phyloP scores from a whole-genome alignment of 108 stramenopile genomes.

The Nitzschia palea region DNA sequence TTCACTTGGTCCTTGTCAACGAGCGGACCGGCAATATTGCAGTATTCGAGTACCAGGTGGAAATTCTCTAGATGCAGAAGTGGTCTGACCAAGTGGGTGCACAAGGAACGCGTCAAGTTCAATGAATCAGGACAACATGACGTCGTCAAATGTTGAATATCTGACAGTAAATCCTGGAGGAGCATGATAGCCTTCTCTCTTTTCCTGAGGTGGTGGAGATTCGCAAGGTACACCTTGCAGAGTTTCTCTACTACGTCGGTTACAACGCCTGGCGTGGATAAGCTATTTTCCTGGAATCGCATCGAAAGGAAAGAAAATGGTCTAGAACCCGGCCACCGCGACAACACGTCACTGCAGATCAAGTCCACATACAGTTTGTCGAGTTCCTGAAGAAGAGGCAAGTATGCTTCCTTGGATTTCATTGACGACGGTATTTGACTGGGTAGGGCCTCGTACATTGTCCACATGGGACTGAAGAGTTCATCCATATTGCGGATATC shows the following conservation, averaged over 20 bases:
- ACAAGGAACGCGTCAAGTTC: conserved; percentile 12
- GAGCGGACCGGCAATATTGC: conserved; percentile 9
- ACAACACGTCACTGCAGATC: conserved; percentile 33
- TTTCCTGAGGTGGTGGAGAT: not conserved
- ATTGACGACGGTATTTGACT: conserved; percentile 4
- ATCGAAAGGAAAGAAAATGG: conserved; percentile 13
- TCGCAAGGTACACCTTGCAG: conserved; percentile 44
- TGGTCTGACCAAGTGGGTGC: conserved; percentile 7
- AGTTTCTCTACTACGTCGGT: conserved; percentile 34
- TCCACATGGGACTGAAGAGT: conserved; percentile 38
- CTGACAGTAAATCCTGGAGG: conserved; percentile 47
- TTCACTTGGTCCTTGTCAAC: conserved; percentile 26
- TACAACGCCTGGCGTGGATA: not conserved
- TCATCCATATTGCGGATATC: not conserved
- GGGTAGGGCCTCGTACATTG: conserved; percentile 45
- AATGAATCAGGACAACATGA: conserved; percentile 26
- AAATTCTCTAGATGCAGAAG: conserved; percentile 27
- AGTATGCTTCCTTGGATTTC: not conserved
- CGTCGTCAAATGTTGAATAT: conserved; percentile 52
- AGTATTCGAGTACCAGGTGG: conserved; percentile 12
- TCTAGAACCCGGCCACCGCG: conserved; percentile 31
- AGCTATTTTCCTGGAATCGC: not conserved
- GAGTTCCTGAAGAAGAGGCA: not conserved
- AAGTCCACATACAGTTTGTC: conserved; percentile 10
- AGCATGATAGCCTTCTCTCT: conserved; percentile 4